Evolutionary conservation across 371 early-diverging fungal species (phyloP).

Genomic region (Mucor velutinosus): DNA sequence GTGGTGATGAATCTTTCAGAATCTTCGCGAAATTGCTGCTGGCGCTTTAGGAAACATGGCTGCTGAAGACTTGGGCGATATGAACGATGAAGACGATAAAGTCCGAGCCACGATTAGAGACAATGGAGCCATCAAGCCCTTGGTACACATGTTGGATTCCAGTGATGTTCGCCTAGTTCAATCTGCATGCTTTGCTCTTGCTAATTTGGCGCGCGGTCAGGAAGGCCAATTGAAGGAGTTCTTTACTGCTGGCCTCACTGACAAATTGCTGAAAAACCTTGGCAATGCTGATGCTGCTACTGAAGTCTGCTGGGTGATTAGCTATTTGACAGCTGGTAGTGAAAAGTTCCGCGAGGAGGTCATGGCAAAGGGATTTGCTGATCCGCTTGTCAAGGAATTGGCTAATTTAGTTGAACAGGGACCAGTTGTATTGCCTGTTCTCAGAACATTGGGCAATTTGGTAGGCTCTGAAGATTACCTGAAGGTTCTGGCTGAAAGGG

Average conservation of each 20-base stretch:
- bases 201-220: slow-evolving; percentile 71
- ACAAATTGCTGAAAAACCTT: slow-evolving; percentile 21
- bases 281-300: slow-evolving; percentile 51
- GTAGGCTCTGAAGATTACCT: slow-evolving; percentile 56
- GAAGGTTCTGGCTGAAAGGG: slow-evolving; percentile 39
- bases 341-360: slow-evolving; percentile 52
- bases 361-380: slow-evolving; percentile 46
- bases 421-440: slow-evolving; percentile 56
- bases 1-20: slow-evolving; percentile 10
- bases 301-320: slow-evolving; percentile 73
- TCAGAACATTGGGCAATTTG: slow-evolving; percentile 75
- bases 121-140: slow-evolving; percentile 61
- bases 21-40: slow-evolving; percentile 38
- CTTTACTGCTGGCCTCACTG: slow-evolving; percentile 5
- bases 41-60: slow-evolving; percentile 74
- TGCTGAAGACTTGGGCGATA: slow-evolving; percentile 74
- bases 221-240: slow-evolving; percentile 42
- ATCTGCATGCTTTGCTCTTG: slow-evolving; percentile 76
- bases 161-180: slow-evolving; percentile 51
- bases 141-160: slow-evolving; percentile 58
- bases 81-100: slow-evolving; percentile 68
- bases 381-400: slow-evolving; percentile 33
- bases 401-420: slow-evolving; percentile 34
- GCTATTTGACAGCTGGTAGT: slow-evolving; percentile 68
- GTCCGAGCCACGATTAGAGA: slow-evolving; percentile 58